Evolutionary conservation across 345 rosid genomes (phyloP), one percentile per base, ranked within the genome.

Genomic region (Abelmoschus esculentus): DNA sequence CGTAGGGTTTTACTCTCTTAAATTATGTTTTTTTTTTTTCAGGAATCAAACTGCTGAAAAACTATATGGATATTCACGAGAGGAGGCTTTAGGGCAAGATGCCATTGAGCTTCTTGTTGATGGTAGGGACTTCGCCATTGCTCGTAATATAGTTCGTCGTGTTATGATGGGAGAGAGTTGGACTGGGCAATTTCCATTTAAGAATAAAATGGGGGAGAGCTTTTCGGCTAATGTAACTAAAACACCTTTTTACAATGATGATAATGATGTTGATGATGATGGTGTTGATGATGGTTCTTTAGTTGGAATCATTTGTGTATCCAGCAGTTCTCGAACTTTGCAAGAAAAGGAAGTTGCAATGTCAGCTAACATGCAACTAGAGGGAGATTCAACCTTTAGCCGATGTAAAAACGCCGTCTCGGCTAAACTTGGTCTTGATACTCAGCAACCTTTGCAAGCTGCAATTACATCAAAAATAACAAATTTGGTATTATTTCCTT

Each of bases 381-480:
- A 87, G 71, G 76, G 70, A 17, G 87, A 89, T 72, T 78, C 86
- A 4, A 79, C 83, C 82, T 77, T 80, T 79, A 74, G 53, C 66
- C 75, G 87, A 72, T 70, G 81, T 32, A 84, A 75, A 75, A 86
- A 57, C 69, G 74, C 31, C 17, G 86, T 88, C 73, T 73, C 89
- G 29, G 73, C 85, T 67, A 91, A 89, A 77, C 96, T 95, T 73
- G 97, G 97, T 53, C 88, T 89, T 72, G 96, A 89, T 78, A 73
- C 96, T 73, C 96, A 88, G 70, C 97, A 95, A 83, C 96, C 99
- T 77, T 72, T 91, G 67, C 99, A 95, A 84, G 70, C 72, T 57
- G 90, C 96, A 61, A 79, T 95, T 78, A 93, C 97, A 10, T 91
- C 96, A n/a, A 91, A 85, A 78, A 82, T 95, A 77, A 84, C 99